phyloP scores from a whole-genome alignment of 768 basidiomycete genomes.

The Leccinellum rugosiceps region DNA sequence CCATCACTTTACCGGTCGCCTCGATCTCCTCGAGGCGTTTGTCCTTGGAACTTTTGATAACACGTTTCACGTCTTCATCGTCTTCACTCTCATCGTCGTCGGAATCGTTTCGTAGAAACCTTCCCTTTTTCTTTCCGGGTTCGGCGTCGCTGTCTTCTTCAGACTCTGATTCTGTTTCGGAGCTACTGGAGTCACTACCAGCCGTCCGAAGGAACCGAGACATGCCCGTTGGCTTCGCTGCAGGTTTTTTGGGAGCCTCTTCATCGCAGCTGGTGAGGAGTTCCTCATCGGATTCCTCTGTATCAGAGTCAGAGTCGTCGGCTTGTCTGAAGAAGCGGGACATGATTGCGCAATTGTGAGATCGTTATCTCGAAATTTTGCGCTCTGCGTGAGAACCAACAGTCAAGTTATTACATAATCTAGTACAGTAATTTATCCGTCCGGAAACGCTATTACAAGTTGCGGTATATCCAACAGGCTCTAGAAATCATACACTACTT shows the following conservation, averaged over 20 bases:
- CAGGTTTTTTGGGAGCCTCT: constrained; percentile 42
- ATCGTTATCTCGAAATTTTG: constrained; percentile 30
- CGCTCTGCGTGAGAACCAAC: constrained; percentile 14
- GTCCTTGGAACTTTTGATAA: constrained; percentile 82
- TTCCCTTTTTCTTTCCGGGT: constrained; percentile 37
- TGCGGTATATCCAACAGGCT: constrained; percentile 11
- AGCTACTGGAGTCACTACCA: constrained; percentile 53
- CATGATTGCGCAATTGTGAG: constrained; percentile 42
- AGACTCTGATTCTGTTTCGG: constrained; percentile 50
- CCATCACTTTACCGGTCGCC: constrained; percentile 83
- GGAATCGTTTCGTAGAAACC: constrained; percentile 44
- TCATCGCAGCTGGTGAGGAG: constrained; percentile 72
- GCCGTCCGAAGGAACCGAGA: constrained; percentile 72
- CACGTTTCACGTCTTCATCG: constrained; percentile 69
- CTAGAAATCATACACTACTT: constrained; percentile 18
- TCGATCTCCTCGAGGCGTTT: constrained; percentile 96
- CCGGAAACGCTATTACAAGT: too few relatives aligned
- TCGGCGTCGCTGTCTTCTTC: constrained; percentile 56
- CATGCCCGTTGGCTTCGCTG: constrained; percentile 45
- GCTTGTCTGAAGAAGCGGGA: constrained; percentile 88
- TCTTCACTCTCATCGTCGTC: constrained; percentile 55
- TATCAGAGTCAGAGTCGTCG: constrained; percentile 76
- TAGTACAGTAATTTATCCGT: background rate
- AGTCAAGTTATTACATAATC: constrained; percentile 16
- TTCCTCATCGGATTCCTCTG: constrained; percentile 72